These are phyloP conservation scores for Sugiyamaella sp. DNA, from an alignment of 1,139 yeast genomes.

Conservation along the genomic window DNA sequence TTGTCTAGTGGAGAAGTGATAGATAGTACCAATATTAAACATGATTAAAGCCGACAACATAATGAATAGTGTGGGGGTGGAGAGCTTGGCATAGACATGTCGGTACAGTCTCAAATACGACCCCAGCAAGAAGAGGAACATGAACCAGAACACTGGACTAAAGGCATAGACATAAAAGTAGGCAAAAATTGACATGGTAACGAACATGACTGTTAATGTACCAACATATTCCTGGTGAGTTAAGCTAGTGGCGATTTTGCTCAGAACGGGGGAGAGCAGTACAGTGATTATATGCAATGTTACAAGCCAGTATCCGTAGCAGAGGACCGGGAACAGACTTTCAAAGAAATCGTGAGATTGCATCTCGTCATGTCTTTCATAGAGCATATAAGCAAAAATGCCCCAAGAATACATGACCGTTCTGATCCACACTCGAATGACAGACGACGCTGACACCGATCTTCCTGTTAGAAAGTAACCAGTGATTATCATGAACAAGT, in stretches of 20 bases:
- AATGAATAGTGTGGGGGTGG: neutral
- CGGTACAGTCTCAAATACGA: constrained; percentile 12
- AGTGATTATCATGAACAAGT: constrained; percentile 16
- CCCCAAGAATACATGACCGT: constrained; percentile 14
- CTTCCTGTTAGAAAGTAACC: constrained; percentile 17
- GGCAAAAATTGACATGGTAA: constrained; percentile 4
- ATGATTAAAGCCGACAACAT: neutral
- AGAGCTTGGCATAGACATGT: neutral
- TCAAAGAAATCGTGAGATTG: constrained; percentile 9
- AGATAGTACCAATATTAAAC: constrained; percentile 14
- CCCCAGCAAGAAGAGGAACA: constrained; percentile 13
- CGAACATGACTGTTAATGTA: constrained; percentile 9
- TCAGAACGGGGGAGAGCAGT: constrained; percentile 14
- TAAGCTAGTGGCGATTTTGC: constrained; percentile 8
- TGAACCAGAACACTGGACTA: constrained; percentile 17
- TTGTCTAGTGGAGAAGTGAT: constrained; percentile 3
- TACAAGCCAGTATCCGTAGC: constrained; percentile 17
- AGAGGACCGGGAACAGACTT: constrained; percentile 9
- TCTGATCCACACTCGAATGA: constrained; percentile 17
- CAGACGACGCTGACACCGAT: constrained; percentile 6
- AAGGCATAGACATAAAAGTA: constrained; percentile 13
- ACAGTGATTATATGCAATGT: constrained; percentile 12
- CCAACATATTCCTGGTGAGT: constrained; percentile 13
- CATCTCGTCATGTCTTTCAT: constrained; percentile 1
- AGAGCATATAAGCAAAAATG: neutral